Conservation (phyloP, 2,329 filamentous ascomycete genomes). For the Neofusicoccum parvum region DNA sequence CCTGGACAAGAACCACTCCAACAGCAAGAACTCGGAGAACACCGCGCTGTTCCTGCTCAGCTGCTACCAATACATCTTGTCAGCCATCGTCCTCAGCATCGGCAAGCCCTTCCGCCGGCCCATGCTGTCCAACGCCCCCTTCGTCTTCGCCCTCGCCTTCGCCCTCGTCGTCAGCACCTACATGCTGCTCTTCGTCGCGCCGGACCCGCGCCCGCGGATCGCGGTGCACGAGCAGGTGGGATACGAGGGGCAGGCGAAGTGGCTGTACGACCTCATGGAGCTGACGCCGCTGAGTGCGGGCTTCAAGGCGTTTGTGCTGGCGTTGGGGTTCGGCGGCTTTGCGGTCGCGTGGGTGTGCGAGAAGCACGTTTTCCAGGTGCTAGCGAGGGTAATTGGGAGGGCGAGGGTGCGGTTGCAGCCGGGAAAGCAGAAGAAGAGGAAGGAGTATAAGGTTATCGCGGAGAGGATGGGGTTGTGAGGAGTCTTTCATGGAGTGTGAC, state of each 20-base stretch:
- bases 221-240: background rate
- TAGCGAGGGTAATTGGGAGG: constrained; percentile 69
- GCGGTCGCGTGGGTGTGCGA: constrained; percentile 71
- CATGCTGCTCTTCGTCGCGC: constrained; percentile 65
- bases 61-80: constrained; percentile 93
- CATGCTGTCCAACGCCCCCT: constrained; percentile 67
- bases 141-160: constrained; percentile 62
- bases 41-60: constrained; percentile 86
- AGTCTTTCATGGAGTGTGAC: no score
- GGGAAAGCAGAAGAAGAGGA: constrained; percentile 72
- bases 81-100: constrained; percentile 86
- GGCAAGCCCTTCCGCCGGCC: constrained; percentile 85
- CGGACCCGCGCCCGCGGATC: constrained; percentile 50
- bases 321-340: constrained; percentile 71
- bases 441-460: constrained; percentile 79
- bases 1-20: constrained; percentile 75
- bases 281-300: constrained; percentile 72
- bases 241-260: constrained; percentile 47
- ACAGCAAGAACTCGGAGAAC: constrained; percentile 90
- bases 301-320: constrained; percentile 74
- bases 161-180: constrained; percentile 71
- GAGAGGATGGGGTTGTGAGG: constrained; percentile 26
- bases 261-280: constrained; percentile 78
- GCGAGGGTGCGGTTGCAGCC: constrained; percentile 59
- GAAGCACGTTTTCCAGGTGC: constrained; percentile 65